These are phyloP conservation scores for Monosporascus sp. DNA, from an alignment of 2,329 filamentous ascomycete species.

Conservation along the genomic window DNA sequence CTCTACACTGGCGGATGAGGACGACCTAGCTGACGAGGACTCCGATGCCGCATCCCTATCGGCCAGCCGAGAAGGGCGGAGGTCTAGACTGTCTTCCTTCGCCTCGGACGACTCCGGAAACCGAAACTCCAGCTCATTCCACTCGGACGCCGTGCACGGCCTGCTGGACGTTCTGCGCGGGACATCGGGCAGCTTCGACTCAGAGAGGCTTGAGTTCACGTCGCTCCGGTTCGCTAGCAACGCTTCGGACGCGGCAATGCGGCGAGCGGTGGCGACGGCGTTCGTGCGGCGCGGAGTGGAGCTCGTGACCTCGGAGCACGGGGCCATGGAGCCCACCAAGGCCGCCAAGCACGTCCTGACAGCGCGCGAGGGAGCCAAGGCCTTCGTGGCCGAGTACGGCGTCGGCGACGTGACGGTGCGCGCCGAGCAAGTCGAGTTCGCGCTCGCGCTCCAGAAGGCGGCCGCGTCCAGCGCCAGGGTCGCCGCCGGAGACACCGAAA, in stretches of 20 bases:
- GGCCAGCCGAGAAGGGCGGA: conserved; percentile 55
- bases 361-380: conserved; percentile 45
- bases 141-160: conserved; percentile 79
- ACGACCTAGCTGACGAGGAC: conserved; percentile 62
- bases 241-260: conserved; percentile 83
- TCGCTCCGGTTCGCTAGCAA: conserved; percentile 87
- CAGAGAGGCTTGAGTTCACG: conserved; percentile 82
- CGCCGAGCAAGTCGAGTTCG: conserved; percentile 78
- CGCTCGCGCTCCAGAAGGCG: conserved; percentile 77
- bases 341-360: conserved; percentile 60
- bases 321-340: conserved; percentile 53
- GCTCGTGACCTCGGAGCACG: conserved; percentile 49
- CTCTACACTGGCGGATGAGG: conserved; percentile 57
- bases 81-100: conserved; percentile 65
- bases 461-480: conserved; percentile 61
- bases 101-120: conserved; percentile 66
- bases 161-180: conserved; percentile 81
- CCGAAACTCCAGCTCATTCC: conserved; percentile 58
- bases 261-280: conserved; percentile 76
- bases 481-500: conserved; percentile 32
- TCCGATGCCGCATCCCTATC: conserved; percentile 51
- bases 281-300: conserved; percentile 79
- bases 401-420: conserved; percentile 57
- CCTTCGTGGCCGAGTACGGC: conserved; percentile 55
- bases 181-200: conserved; percentile 72